A percentile compares a stretch with the other conserved stretches of the same genome.
Conservation (phyloP, 2,329 filamentous ascomycete genomes). For the Paecilomyces sp. region DNA sequence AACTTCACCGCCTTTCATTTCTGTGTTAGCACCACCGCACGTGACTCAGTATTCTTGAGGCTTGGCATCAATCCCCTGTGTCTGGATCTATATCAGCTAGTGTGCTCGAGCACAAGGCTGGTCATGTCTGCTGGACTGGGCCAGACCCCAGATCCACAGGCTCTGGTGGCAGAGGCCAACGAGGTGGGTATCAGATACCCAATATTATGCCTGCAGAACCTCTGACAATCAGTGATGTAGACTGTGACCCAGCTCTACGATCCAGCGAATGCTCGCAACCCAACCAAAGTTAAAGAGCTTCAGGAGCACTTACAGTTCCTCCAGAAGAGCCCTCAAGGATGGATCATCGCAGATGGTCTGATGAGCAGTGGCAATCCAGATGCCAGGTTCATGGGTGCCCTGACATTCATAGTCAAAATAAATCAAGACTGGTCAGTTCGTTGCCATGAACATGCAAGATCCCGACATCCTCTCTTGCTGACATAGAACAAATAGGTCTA, state of each 20-base stretch:
- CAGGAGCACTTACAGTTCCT: slow-evolving; percentile 72
- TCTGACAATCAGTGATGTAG: slow-evolving; percentile 13
- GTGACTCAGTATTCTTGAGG: slow-evolving; percentile 15
- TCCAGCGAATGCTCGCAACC: slow-evolving; percentile 38
- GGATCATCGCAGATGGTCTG: slow-evolving; percentile 75
- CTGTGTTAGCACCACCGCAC: slow-evolving; percentile 13
- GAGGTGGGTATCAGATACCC: slow-evolving; percentile 12
- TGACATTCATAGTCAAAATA: slow-evolving; percentile 90
- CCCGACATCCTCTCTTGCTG: not conserved
- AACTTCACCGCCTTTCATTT: slow-evolving; percentile 3
- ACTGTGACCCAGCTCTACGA: slow-evolving; percentile 34
- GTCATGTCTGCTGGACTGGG: slow-evolving; percentile 19
- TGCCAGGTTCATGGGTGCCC: slow-evolving; percentile 83
- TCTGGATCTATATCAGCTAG: slow-evolving; percentile 10
- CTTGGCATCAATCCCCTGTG: slow-evolving; percentile 11
- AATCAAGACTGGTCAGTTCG: slow-evolving; percentile 68
- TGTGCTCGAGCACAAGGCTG: slow-evolving; percentile 11
- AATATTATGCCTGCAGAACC: not conserved
- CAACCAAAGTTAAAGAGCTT: slow-evolving; percentile 42
- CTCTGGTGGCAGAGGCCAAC: slow-evolving; percentile 22
- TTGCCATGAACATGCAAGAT: not conserved
- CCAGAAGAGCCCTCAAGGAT: slow-evolving; percentile 73
- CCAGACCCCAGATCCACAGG: slow-evolving; percentile 16
- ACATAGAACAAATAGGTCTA: slow-evolving; percentile 19
- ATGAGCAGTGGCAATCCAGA: slow-evolving; percentile 63